These are phyloP conservation scores for Carallia brachiata DNA, from an alignment of 345 rosid genomes.

Conservation along the genomic window DNA sequence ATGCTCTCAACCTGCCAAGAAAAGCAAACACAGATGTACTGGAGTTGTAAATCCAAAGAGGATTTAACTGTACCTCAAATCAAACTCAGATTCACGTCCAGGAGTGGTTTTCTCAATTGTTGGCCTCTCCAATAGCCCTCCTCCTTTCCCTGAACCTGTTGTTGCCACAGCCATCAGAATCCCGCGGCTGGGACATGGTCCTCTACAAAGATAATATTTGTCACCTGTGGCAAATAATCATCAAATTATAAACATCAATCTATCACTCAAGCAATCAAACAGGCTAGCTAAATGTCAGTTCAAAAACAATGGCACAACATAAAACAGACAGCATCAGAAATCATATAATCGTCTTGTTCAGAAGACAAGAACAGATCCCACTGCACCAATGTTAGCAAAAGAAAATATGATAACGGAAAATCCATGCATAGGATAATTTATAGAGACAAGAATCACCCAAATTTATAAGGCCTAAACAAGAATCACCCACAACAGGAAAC, in stretches of 20 bases:
- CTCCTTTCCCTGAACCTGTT: constrained; percentile 59
- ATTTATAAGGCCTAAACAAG: no score
- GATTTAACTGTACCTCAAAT: constrained; percentile 45
- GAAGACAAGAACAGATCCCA: no score
- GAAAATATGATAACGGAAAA: no score
- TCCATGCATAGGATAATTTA: no score
- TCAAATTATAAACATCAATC: constrained; percentile 8
- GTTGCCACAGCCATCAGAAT: constrained; percentile 51
- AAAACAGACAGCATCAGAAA: no score
- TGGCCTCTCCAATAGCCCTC: constrained; percentile 70
- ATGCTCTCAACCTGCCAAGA: neutral
- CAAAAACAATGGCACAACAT: no score
- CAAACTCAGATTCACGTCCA: constrained; percentile 76
- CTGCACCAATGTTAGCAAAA: no score
- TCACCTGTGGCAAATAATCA: constrained; percentile 41
- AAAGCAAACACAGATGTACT: neutral
- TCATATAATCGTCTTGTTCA: no score
- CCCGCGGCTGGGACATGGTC: constrained; percentile 49
- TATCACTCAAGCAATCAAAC: no score
- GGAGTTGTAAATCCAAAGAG: neutral
- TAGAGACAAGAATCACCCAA: no score
- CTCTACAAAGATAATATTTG: constrained; percentile 43
- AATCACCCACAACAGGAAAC: no score
- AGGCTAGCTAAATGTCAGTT: no score
- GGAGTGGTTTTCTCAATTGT: constrained; percentile 65